Base-by-base conservation (phyloP, 129 eudicot species). In the Flaveria brownii region DNA sequence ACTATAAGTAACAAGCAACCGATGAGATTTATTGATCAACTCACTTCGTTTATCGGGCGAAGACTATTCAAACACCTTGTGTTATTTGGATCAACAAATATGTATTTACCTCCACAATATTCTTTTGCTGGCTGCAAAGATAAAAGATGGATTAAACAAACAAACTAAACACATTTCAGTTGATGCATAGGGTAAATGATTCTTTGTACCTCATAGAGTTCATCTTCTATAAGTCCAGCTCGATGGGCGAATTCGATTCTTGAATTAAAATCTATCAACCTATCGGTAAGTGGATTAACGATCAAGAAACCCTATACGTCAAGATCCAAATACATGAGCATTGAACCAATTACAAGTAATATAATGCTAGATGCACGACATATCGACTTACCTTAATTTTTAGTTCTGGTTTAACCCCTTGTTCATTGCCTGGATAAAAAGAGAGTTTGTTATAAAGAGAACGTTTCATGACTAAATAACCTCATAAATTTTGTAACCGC, bases 291-390 rank as follows among this genome's bases (percentile, higher is more conserved):
- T 9, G 82, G 85, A 64, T 77, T 82, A 46, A 72, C 82, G 1
- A 82, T 66, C 85, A 82, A 65, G 65, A 22, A 82, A 72, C 85
- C 85, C 85, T 82, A n/a, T 55, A 77, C 1, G 8, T 14, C 74
- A 9, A 54, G 41, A 49, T 47, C 49, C 39, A 72, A 6, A 28
- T n/a, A 62, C 59, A 39, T 64, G 55, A 28, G 30, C 30, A 28
- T 28, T 39, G 6, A 71, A 41, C 9, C 12, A 9, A n/a, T 10
- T n/a, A 41, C 52, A 51, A 52, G 18, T 36, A 36, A n/a, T 5
- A 11, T 23, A 26, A 51, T 23, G 36, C 11, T 16, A 8, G 28
- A 33, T 22, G 62, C 42, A 8, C 10, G 15, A 11, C 18, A 50
- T 61, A 65, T 6, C 12, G 33, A n/a, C 9, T 63, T 73, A 80